These are phyloP conservation scores for Trypanosoma melophagium DNA, from an alignment of 208 protist genomes.

Conservation along the genomic window DNA sequence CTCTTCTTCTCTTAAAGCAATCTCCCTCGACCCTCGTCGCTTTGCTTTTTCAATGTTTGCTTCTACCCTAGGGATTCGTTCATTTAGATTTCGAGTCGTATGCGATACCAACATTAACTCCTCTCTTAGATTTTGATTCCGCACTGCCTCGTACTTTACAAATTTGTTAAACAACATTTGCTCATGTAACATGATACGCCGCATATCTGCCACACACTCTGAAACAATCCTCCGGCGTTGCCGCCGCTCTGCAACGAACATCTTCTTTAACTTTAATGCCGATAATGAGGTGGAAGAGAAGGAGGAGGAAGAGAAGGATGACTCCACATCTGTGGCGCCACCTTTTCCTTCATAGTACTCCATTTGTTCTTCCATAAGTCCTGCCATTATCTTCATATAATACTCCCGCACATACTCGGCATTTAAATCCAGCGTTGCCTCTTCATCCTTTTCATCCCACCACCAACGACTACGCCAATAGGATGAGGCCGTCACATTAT, in stretches of 20 bases:
- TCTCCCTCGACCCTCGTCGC: conserved; percentile 14
- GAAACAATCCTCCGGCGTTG: conserved; percentile 25
- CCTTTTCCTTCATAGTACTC: conserved; percentile 22
- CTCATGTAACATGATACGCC: conserved; percentile 18
- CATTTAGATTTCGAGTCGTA: conserved; percentile 25
- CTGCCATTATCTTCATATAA: conserved; percentile 23
- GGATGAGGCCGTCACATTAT: conserved; percentile 16
- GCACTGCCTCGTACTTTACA: conserved; percentile 21
- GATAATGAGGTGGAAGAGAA: not conserved
- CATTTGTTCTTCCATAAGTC: conserved; percentile 32
- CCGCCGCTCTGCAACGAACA: conserved; percentile 24
- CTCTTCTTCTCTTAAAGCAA: conserved; percentile 12
- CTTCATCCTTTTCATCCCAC: conserved; percentile 41
- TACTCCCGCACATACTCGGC: conserved; percentile 31
- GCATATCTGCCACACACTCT: conserved; percentile 36
- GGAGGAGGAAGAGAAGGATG: not conserved
- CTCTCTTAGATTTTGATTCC: conserved; percentile 32
- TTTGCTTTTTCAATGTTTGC: conserved; percentile 20
- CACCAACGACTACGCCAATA: conserved; percentile 34
- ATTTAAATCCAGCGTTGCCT: conserved; percentile 21
- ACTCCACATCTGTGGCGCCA: not conserved
- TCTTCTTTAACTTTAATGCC: conserved; percentile 1
- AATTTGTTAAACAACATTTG: conserved; percentile 20
- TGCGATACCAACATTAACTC: conserved; percentile 37
- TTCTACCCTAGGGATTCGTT: conserved; percentile 2